These are phyloP conservation scores for Debaryomyces subglobosus DNA, from an alignment of 1,139 yeast species.

Conservation along the genomic window DNA sequence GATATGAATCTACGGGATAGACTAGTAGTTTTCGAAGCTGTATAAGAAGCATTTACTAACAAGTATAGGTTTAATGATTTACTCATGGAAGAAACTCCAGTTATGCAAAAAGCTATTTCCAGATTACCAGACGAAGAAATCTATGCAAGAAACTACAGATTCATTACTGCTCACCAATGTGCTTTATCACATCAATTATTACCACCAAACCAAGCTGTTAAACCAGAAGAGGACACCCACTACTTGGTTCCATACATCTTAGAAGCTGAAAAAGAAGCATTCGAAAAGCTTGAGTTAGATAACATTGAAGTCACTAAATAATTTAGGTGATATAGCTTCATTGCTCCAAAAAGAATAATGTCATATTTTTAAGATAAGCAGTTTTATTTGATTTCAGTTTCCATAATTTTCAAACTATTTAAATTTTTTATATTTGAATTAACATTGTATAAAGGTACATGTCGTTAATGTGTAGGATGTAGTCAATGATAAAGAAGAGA, in stretches of 20 bases:
- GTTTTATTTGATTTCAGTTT: slow-evolving; percentile 1
- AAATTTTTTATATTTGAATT: slow-evolving; percentile 5
- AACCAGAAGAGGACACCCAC: slow-evolving; percentile 81
- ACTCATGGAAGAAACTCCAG: slow-evolving; percentile 82
- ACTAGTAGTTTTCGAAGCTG: background rate
- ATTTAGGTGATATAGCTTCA: slow-evolving; percentile 4
- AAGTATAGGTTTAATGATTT: slow-evolving; percentile 71
- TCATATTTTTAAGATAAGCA: slow-evolving; percentile 8
- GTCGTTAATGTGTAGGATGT: background rate
- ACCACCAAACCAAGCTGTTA: slow-evolving; percentile 77
- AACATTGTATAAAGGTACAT: slow-evolving; percentile 6
- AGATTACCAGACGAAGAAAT: slow-evolving; percentile 85
- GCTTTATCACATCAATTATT: slow-evolving; percentile 82
- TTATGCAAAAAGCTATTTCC: slow-evolving; percentile 81
- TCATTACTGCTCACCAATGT: slow-evolving; percentile 88
- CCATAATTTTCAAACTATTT: slow-evolving; percentile 5
- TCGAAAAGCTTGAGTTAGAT: slow-evolving; percentile 87
- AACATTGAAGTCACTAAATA: slow-evolving; percentile 52
- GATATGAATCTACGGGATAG: background rate
- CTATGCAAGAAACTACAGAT: slow-evolving; percentile 91
- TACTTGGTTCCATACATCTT: slow-evolving; percentile 86
- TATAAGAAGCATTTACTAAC: slow-evolving; percentile 20
- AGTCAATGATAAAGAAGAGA: background rate
- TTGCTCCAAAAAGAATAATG: slow-evolving; percentile 4
- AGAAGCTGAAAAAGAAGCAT: slow-evolving; percentile 92